Evolutionary conservation across 768 basidiomycete species (phyloP).

Genomic region (Boletus eberwhitei): DNA sequence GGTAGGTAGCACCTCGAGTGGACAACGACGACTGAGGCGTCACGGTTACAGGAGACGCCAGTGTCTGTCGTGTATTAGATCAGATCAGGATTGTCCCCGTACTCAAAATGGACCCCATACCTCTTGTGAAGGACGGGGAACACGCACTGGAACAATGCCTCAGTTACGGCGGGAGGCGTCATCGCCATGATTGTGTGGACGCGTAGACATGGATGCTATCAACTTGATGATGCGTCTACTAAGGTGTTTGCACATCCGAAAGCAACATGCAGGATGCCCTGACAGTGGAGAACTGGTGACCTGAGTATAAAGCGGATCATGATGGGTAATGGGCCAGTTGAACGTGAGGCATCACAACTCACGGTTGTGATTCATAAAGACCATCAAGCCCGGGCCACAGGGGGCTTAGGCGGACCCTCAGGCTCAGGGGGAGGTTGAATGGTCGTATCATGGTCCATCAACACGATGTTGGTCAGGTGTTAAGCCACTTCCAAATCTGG

Average conservation of each 20-base stretch:
- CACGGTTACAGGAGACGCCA: neutral
- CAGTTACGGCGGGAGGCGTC: neutral
- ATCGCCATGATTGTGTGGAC: neutral
- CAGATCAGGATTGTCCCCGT: neutral
- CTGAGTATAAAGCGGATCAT: slow-evolving; percentile 7
- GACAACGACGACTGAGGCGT: too few species aligned
- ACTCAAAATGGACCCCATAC: neutral
- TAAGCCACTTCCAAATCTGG: neutral
- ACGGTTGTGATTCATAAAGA: slow-evolving; percentile 6
- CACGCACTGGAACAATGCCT: too few species aligned
- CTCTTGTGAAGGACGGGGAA: too few species aligned
- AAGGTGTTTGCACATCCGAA: slow-evolving; percentile 14
- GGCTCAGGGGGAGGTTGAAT: neutral
- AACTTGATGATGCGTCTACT: slow-evolving; percentile 8
- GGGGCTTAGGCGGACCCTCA: neutral
- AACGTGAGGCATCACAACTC: neutral
- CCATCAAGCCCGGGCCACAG: neutral
- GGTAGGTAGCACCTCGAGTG: too few species aligned
- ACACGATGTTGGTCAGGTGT: neutral
- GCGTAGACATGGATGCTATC: slow-evolving; percentile 7
- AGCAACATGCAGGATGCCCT: slow-evolving; percentile 6
- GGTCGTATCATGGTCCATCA: slow-evolving; percentile 1
- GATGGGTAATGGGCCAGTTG: slow-evolving; percentile 7
- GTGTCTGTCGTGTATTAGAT: neutral
- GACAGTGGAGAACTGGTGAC: neutral